Conservation (phyloP, 352 stramenopile species). For the Blastocystis sp. region DNA sequence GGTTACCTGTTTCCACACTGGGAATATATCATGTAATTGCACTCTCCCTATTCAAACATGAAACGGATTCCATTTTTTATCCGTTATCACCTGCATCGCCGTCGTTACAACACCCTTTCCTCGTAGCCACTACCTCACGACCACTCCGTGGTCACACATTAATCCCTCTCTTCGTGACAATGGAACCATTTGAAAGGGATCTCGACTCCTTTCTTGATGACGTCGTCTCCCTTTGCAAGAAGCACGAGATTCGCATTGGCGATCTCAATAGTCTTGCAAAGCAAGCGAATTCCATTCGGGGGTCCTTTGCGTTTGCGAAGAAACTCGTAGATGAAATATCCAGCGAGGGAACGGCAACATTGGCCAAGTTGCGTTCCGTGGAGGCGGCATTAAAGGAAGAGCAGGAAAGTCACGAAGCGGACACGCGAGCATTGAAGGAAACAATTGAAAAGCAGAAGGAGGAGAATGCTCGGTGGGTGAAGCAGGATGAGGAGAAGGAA, state of each 20-base stretch:
- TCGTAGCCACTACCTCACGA: too few relatives aligned
- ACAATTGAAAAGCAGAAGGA: background rate
- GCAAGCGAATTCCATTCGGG: background rate
- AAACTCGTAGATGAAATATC: slow-evolving; percentile 25
- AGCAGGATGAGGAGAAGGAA: background rate
- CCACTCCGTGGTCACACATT: too few relatives aligned
- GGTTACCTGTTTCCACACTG: too few relatives aligned
- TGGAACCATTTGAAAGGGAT: background rate
- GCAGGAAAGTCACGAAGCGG: background rate
- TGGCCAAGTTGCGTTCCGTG: background rate
- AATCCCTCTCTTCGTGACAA: background rate
- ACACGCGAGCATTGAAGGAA: background rate
- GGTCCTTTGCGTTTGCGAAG: slow-evolving; percentile 49
- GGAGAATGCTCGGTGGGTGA: background rate
- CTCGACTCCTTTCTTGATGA: background rate
- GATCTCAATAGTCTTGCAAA: slow-evolving; percentile 11
- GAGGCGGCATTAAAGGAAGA: background rate
- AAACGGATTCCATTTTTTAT: too few relatives aligned
- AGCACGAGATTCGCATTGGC: slow-evolving; percentile 8
- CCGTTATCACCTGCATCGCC: too few relatives aligned
- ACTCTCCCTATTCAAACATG: too few relatives aligned
- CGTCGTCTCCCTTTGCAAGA: background rate
- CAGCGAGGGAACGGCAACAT: background rate
- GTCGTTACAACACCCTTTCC: too few relatives aligned
- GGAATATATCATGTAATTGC: too few relatives aligned